Conservation (phyloP, 2,329 filamentous ascomycete genomes). For the Pestalotiopsis sp. region DNA sequence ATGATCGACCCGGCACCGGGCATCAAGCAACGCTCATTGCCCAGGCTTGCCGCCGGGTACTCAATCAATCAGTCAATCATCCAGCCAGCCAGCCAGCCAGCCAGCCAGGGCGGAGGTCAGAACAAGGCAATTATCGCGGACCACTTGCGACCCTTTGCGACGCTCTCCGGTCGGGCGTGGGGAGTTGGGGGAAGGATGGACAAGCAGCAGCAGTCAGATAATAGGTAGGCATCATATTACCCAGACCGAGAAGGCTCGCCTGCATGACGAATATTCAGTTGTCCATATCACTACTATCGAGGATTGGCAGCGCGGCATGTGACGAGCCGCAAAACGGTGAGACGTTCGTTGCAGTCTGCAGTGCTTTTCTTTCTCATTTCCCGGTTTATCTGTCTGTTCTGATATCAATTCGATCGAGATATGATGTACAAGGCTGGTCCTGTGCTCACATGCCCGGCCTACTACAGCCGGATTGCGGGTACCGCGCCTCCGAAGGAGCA, state of each 20-base stretch:
- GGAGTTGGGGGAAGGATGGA: no score
- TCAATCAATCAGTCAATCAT: neutral
- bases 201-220: neutral
- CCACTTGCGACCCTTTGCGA: conserved; percentile 3
- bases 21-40: neutral
- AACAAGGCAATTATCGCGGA: conserved; percentile 1
- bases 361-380: neutral
- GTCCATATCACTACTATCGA: neutral
- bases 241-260: neutral
- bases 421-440: neutral
- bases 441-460: neutral
- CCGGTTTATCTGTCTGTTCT: neutral
- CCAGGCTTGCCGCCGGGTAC: neutral
- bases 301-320: neutral
- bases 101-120: neutral
- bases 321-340: neutral
- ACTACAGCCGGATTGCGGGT: neutral
- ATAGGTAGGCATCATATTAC: neutral
- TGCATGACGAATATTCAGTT: neutral
- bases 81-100: neutral
- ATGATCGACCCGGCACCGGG: neutral
- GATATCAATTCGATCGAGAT: neutral
- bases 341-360: neutral
- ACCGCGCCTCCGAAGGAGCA: neutral
- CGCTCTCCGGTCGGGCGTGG: neutral